Evolutionary conservation across 257 asterid genomes (phyloP).

Genomic region (Handroanthus guayacan): DNA sequence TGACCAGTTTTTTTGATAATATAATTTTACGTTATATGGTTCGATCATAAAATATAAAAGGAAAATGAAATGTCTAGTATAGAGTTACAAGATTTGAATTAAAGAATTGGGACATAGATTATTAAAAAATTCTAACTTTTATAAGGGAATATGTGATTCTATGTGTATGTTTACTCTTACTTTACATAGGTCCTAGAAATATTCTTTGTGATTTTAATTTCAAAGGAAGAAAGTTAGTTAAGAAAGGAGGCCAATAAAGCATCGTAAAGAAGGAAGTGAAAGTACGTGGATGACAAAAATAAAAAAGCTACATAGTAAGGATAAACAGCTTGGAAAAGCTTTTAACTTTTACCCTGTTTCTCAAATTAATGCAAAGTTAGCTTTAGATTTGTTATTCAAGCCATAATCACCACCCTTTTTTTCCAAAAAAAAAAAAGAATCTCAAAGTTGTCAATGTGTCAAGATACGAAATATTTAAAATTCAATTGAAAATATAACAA

Average conservation of each 20-base stretch:
- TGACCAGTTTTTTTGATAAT: background rate
- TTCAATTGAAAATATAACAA: background rate
- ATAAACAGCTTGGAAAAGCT: constrained; percentile 36
- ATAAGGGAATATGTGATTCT: background rate
- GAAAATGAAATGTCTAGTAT: too few relatives aligned
- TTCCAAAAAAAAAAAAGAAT: constrained; percentile 4
- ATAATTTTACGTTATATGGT: background rate
- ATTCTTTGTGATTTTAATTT: constrained; percentile 28
- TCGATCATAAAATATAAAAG: too few relatives aligned
- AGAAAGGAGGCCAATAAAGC: constrained; percentile 33
- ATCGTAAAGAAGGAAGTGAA: constrained; percentile 34
- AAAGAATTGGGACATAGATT: too few relatives aligned
- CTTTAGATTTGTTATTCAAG: constrained; percentile 24
- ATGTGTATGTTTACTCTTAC: background rate
- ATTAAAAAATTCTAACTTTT: background rate
- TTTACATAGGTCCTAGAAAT: constrained; percentile 9
- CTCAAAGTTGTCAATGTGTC: background rate
- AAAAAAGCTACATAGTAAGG: constrained; percentile 29
- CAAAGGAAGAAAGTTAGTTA: constrained; percentile 36
- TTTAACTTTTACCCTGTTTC: constrained; percentile 26
- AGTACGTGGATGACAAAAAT: constrained; percentile 35
- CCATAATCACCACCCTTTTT: background rate
- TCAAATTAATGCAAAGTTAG: constrained; percentile 29
- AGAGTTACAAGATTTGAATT: too few relatives aligned
- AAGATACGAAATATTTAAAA: background rate